Percentiles rank a stretch among this genome's conserved stretches.
phyloP scores from a whole-genome alignment of 371 early-diverging fungal genomes.

The Rhizopus arrhizus region DNA sequence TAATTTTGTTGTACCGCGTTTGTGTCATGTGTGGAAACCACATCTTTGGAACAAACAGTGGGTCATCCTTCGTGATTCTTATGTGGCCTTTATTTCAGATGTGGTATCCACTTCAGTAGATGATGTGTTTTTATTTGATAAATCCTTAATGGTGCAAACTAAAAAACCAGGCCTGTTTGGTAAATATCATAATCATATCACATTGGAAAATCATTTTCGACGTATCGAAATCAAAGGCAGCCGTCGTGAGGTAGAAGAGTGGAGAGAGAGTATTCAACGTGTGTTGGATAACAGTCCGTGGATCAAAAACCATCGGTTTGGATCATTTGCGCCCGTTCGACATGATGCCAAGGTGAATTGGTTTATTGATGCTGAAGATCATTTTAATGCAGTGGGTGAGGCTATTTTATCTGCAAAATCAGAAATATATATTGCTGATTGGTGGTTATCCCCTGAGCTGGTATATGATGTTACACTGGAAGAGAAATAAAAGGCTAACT shows the following conservation, averaged over 20 bases:
- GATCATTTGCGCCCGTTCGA: slow-evolving; percentile 82
- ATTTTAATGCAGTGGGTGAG: slow-evolving; percentile 80
- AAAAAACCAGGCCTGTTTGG: slow-evolving; percentile 38
- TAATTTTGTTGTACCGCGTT: slow-evolving; percentile 43
- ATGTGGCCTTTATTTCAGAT: slow-evolving; percentile 58
- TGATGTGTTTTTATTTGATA: slow-evolving; percentile 47
- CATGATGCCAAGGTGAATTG: slow-evolving; percentile 67
- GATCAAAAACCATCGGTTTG: slow-evolving; percentile 72
- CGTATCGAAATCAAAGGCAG: slow-evolving; percentile 71
- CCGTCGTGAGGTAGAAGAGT: slow-evolving; percentile 66
- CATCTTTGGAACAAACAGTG: slow-evolving; percentile 68
- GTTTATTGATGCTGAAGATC: slow-evolving; percentile 86
- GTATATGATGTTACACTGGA: slow-evolving; percentile 19
- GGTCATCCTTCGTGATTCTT: slow-evolving; percentile 64
- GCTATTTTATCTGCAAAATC: slow-evolving; percentile 77
- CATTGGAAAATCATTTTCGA: slow-evolving; percentile 59
- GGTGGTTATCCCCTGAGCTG: slow-evolving; percentile 52
- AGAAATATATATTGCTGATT: slow-evolving; percentile 75
- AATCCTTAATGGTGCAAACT: slow-evolving; percentile 28
- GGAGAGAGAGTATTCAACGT: slow-evolving; percentile 60
- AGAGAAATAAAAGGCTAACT: background rate
- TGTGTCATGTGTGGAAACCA: slow-evolving; percentile 41
- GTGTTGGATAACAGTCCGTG: slow-evolving; percentile 68
- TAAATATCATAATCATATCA: slow-evolving; percentile 55
- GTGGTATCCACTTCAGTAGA: slow-evolving; percentile 56